Percentiles rank a stretch among this genome's conserved stretches.
These are phyloP conservation scores for Microbotryum violaceum DNA, from an alignment of 1,284 basidiomycete species.

Conservation along the genomic window DNA sequence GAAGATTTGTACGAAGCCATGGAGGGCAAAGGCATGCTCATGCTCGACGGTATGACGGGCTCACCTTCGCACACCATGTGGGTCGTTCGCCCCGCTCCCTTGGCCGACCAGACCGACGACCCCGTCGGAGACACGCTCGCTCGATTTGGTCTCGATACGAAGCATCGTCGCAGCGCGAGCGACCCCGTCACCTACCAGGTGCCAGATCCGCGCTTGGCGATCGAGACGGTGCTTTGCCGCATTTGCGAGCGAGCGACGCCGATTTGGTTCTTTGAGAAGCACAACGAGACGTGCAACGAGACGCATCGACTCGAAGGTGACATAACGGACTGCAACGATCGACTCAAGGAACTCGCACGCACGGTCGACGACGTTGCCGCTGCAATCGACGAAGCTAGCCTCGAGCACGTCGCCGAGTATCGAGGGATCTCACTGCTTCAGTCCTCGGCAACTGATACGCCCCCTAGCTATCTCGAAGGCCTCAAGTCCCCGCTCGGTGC, in stretches of 20 bases:
- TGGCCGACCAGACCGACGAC: constrained; percentile 30
- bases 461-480: constrained; percentile 24
- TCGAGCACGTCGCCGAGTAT: constrained; percentile 49
- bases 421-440: constrained; percentile 72
- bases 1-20: constrained; percentile 47
- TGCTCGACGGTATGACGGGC: constrained; percentile 70
- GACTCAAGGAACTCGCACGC: constrained; percentile 72
- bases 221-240: constrained; percentile 85
- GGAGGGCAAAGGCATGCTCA: constrained; percentile 98
- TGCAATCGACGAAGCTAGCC: constrained; percentile 46
- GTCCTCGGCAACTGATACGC: constrained; percentile 33
- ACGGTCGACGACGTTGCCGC: constrained; percentile 66
- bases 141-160: constrained; percentile 47
- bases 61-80: constrained; percentile 96
- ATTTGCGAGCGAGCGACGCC: constrained; percentile 97
- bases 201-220: constrained; percentile 68
- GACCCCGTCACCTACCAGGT: constrained; percentile 43
- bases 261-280: constrained; percentile 99
- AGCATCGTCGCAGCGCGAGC: constrained; percentile 31
- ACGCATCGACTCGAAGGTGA: constrained; percentile 94
- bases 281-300: constrained; percentile 98
- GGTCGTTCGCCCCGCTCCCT: constrained; percentile 72
- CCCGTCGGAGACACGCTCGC: constrained; percentile 42
- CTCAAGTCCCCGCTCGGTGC: constrained; percentile 5
- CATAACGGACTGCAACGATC: constrained; percentile 88